phyloP scores from a whole-genome alignment of 148 eudicot genomes.

The Drosera capensis region DNA sequence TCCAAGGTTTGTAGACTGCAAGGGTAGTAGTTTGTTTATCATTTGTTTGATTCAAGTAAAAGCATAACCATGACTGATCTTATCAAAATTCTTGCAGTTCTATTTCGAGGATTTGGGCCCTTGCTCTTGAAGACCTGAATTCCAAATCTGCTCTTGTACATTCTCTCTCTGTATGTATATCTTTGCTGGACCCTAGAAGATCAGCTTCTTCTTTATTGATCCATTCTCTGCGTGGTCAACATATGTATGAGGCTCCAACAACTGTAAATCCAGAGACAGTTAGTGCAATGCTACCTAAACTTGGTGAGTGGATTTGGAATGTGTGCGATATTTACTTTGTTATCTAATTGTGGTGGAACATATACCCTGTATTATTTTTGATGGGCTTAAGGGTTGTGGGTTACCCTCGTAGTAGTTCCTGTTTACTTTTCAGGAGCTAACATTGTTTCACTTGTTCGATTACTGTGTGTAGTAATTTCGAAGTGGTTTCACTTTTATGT shows the following conservation, averaged over 20 bases:
- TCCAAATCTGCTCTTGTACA: conserved; percentile 70
- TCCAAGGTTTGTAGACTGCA: conserved; percentile 43
- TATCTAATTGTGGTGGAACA: no score
- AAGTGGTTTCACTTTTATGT: not conserved
- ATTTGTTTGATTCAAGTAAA: not conserved
- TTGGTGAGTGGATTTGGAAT: conserved; percentile 35
- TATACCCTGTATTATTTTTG: not conserved
- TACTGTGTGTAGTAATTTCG: no score
- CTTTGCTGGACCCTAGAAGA: conserved; percentile 89
- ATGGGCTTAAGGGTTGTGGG: no score
- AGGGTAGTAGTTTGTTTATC: not conserved
- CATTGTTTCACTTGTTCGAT: no score
- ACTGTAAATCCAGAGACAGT: conserved; percentile 73
- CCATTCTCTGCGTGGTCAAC: conserved; percentile 70
- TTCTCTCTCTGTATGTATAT: conserved; percentile 81
- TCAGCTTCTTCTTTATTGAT: conserved; percentile 51
- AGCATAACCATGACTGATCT: no score
- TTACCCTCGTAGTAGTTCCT: no score
- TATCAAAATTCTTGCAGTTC: conserved; percentile 29
- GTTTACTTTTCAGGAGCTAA: no score
- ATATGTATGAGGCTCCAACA: conserved; percentile 58
- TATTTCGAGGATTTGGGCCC: conserved; percentile 69
- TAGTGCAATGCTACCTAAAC: conserved; percentile 87
- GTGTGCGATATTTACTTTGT: not conserved
- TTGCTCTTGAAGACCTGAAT: conserved; percentile 72